Evolutionary conservation across 139 green algal genomes (phyloP), one percentile per base, ranked within the genome.

Genomic region (Yamagishiella unicocca): DNA sequence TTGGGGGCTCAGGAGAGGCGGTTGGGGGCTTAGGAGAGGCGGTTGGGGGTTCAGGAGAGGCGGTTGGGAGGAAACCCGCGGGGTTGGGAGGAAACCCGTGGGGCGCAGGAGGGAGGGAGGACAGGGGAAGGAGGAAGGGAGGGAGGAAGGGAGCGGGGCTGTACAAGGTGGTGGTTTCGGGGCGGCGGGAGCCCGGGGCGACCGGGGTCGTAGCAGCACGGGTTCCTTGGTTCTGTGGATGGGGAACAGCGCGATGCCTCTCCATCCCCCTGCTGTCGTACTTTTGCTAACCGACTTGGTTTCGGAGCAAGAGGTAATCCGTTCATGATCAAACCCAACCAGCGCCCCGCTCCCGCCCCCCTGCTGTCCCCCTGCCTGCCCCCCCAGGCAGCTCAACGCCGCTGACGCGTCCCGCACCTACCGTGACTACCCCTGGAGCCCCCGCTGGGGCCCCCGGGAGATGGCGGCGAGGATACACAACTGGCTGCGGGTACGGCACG

Each of bases 401-500:
- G 38, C 79, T 31, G 79, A 85, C 61, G 14, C 42, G 37, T 31
- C 38, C 38, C 70, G 70, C 70, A 78, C 43, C 14, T 79, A 87
- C 81, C 66, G 66, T 1, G 83, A 82, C 37, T 88, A 82, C n/a
- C 83, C 83, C 70, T 88, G 70, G 68, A 82, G 70, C 37, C 83
- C 83, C 17, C 83, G 83, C 6, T 88, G 83, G 83, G 38, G 25
- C 17, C 53, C 83, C 9, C 8, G 25, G 37, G 83, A 88, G 83
- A 82, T 82, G 83, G 68, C 83, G 38, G 83, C 83, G 29, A 70
- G 83, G 53, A 82, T 88, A 40, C n/a, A 75, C 83, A 88, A 82
- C 70, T 87, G 81, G 81, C 31, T 87, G 33, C 45, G 37, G 79
- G 79, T 85, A n/a, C 14, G 79, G n/a, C n/a, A n/a, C n/a, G n/a